Evolutionary conservation across 208 protist species (phyloP).

Genomic region (Angomonas ambiguus): DNA sequence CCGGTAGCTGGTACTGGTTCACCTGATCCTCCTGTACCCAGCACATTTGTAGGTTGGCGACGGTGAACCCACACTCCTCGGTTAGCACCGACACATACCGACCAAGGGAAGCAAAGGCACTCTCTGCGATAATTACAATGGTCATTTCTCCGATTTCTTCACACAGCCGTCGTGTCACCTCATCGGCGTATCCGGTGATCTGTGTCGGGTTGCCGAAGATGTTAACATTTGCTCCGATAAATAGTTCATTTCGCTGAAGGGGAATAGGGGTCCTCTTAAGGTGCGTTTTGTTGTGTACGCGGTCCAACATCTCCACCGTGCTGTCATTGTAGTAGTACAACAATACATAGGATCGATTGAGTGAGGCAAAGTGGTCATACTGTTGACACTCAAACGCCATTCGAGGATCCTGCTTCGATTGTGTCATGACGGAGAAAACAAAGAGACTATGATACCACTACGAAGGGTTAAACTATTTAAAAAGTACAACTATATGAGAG

Average conservation of each 20-base stretch:
- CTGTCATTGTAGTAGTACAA: conserved; percentile 72
- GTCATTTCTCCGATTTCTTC: conserved; percentile 61
- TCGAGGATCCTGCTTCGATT: conserved; percentile 66
- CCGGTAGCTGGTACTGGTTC: conserved; percentile 37
- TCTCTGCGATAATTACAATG: conserved; percentile 56
- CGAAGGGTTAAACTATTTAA: too few relatives aligned
- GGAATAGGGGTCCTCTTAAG: conserved; percentile 53
- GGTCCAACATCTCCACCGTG: conserved; percentile 71
- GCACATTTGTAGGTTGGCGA: conserved; percentile 61
- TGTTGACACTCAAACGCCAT: conserved; percentile 78
- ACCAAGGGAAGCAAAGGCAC: conserved; percentile 42
- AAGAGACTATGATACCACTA: too few relatives aligned
- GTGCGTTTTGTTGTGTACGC: conserved; percentile 43
- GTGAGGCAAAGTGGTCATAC: conserved; percentile 49
- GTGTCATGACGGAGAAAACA: conserved; percentile 44
- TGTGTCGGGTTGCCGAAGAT: conserved; percentile 58
- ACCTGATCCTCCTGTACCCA: conserved; percentile 39
- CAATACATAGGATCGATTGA: conserved; percentile 48
- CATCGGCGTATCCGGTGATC: conserved; percentile 71
- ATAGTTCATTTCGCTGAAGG: conserved; percentile 47
- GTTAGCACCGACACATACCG: conserved; percentile 66
- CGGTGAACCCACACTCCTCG: conserved; percentile 76
- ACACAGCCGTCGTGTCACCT: conserved; percentile 76
- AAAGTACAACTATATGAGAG: neutral
- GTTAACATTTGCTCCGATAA: conserved; percentile 51